Base-by-base conservation (phyloP, 1,284 basidiomycete genomes). In the Cutaneotrichosporon spelunceum region DNA sequence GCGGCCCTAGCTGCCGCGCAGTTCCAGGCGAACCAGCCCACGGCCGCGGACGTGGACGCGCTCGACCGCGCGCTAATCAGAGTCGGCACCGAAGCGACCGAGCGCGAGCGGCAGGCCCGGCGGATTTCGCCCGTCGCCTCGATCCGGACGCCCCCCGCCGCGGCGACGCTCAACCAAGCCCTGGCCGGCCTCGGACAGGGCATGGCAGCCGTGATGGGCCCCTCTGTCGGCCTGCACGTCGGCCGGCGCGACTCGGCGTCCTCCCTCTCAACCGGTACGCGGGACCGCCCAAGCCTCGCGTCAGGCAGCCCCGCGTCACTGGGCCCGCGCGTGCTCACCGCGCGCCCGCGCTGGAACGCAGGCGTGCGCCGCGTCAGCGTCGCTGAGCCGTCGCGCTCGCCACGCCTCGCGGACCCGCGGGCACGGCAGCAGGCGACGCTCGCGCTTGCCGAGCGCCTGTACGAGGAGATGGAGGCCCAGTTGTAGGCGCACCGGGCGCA, bases 381-480 rank as follows among this genome's bases (percentile, higher is more conserved):
- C 4, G 50, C 21, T 1, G 56, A 33, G 14, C 16, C 47, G 14
- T 10, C 47, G 2, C 21, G 33, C 14, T 23, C 49, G 19, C 54
- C 56, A 9, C 45, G 53, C 26, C 24, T 50, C 11, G 39, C 45
- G 4, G 65, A 66, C 14, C 49, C 53, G 11, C 21, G 65, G 11
- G 26, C 30, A 24, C 53, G 65, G 2, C 56, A 57, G 30, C 53
- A 63, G 36, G 39, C 53, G n/a, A 62, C 61, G 19, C 48, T 59
- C 33, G 61, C 63, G 45, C 56, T 66, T 33, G 65, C 65, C 10
- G 61, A 66, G 57, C 53, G 52, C 45, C 56, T 66, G 44, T 66
- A 66, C 39, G 65, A 66, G 56, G 65, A 66, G 57, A 61, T 66
- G 56, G 65, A 66, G 61, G 58, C 57, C 45, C 64, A 65, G 48